These are phyloP conservation scores for Talaromyces amestolkiae DNA, from an alignment of 2,329 filamentous ascomycete genomes.

Conservation along the genomic window DNA sequence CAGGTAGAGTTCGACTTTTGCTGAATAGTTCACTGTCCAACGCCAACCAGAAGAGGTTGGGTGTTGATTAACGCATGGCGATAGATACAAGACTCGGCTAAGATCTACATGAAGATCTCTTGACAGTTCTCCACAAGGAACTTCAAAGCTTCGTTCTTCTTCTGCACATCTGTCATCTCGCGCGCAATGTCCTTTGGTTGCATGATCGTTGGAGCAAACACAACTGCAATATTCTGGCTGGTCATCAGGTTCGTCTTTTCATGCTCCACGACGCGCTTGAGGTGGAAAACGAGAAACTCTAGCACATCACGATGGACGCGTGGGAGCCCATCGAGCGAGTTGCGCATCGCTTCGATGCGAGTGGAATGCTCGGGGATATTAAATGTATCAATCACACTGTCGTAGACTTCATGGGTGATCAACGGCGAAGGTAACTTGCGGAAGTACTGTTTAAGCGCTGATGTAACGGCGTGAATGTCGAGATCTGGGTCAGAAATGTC, in stretches of 20 bases:
- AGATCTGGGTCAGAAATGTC: constrained; percentile 92
- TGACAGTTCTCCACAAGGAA: constrained; percentile 89
- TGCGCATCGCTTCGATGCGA: constrained; percentile 68
- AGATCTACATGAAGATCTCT: constrained; percentile 63
- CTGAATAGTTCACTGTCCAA: neutral
- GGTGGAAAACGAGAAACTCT: constrained; percentile 90
- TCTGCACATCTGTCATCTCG: constrained; percentile 94
- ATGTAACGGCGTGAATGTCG: constrained; percentile 95
- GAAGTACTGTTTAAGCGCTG: constrained; percentile 96
- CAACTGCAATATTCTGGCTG: constrained; percentile 90
- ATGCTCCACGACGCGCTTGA: constrained; percentile 78
- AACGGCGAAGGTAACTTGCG: constrained; percentile 84
- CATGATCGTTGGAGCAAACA: constrained; percentile 98
- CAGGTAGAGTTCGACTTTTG: neutral
- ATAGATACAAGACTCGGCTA: neutral
- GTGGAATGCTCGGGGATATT: constrained; percentile 65
- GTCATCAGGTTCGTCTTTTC: constrained; percentile 94
- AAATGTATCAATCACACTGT: constrained; percentile 70
- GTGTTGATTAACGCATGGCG: neutral
- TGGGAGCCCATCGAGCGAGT: constrained; percentile 74
- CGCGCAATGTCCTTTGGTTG: constrained; percentile 82
- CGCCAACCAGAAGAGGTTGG: neutral
- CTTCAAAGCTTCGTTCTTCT: constrained; percentile 88
- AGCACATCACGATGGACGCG: constrained; percentile 82
- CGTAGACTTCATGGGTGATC: constrained; percentile 90